Evolutionary conservation across 306 rosid species (phyloP).

Genomic region (Lathyrus aphaca): DNA sequence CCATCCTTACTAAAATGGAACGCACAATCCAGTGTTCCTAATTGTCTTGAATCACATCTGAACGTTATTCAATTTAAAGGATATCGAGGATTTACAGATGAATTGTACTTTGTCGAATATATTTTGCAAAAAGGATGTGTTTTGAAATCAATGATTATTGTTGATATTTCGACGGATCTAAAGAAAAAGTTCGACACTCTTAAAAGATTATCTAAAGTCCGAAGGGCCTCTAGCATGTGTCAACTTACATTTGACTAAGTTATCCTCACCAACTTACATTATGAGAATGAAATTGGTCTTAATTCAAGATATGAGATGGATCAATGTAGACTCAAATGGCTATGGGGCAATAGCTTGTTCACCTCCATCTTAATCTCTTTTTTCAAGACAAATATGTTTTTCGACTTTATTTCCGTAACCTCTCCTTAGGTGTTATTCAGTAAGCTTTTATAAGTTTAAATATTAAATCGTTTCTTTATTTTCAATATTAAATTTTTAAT

Average conservation of each 20-base stretch:
- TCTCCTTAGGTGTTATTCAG: no score
- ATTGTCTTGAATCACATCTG: background rate
- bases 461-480: no score
- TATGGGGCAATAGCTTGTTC: no score
- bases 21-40: slow-evolving; percentile 1
- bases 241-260: background rate
- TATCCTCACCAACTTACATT: no score
- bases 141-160: background rate
- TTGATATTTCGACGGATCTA: background rate
- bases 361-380: no score
- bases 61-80: background rate
- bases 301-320: no score
- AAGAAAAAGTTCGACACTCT: background rate
- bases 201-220: background rate
- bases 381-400: no score
- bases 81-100: background rate
- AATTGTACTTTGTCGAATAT: background rate
- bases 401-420: no score
- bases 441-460: no score
- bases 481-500: no score
- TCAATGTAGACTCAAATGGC: no score
- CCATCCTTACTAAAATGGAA: background rate
- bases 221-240: background rate
- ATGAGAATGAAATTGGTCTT: no score
- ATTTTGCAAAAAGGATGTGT: background rate